Evolutionary conservation across 768 basidiomycete species (phyloP).

Genomic region (Mrakia frigida): DNA sequence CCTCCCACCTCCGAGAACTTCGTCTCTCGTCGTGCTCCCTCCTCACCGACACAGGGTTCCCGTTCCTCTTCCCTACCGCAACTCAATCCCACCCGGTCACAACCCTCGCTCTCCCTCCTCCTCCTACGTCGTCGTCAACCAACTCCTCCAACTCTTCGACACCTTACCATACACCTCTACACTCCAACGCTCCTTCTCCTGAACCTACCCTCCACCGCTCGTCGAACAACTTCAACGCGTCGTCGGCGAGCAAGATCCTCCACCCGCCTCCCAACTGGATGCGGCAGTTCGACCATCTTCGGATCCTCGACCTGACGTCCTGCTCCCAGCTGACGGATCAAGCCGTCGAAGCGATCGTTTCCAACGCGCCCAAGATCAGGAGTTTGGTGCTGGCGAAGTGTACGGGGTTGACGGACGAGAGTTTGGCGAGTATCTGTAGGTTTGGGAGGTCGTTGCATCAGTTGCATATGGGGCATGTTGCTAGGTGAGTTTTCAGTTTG

Average conservation of each 20-base stretch:
- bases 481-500: conserved; percentile 41
- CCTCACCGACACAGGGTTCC: conserved; percentile 81
- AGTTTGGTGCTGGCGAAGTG: conserved; percentile 86
- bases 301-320: conserved; percentile 87
- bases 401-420: conserved; percentile 65
- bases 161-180: background rate
- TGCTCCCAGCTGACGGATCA: conserved; percentile 74
- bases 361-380: conserved; percentile 74
- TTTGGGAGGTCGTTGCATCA: conserved; percentile 92
- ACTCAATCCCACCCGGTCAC: conserved; percentile 37
- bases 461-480: conserved; percentile 87
- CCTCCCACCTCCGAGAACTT: conserved; percentile 82
- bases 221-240: background rate
- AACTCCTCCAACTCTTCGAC: conserved; percentile 12
- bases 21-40: conserved; percentile 70
- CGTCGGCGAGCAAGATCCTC: no score
- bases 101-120: conserved; percentile 49
- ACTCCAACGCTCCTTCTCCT: conserved; percentile 5
- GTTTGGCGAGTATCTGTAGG: conserved; percentile 74
- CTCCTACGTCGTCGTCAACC: conserved; percentile 5
- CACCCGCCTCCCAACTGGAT: conserved; percentile 30
- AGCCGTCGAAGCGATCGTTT: conserved; percentile 74
- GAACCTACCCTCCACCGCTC: background rate
- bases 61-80: conserved; percentile 53
- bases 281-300: conserved; percentile 65